Evolutionary conservation across 2,329 filamentous ascomycete genomes (phyloP), one percentile per base, ranked within the genome.

Genomic region (Fusarium protoensiforme): DNA sequence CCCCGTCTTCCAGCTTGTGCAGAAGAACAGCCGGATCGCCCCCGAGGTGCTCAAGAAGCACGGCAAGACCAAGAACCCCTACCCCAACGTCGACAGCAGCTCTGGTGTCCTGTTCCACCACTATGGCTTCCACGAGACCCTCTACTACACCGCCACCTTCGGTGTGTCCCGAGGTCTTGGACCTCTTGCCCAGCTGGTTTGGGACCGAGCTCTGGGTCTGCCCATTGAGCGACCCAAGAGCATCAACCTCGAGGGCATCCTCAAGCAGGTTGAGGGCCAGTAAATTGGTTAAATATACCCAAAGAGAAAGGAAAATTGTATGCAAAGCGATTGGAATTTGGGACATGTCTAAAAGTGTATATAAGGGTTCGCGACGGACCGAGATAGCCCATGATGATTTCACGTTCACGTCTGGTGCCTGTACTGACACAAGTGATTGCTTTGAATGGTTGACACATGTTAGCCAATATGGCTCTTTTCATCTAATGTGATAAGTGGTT

Each of bases 141-240:
- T 98, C 13, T 99, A 98, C 88, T 99, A 98, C 86, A 92, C 91
- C 5, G 91, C 90, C 67, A 92, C 91, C 0, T 93, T 93, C 73
- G 91, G 91, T 70, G 91, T 93, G 14, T 91, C 89, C 68, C 85
- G 91, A 76, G 91, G 91, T 61, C 87, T 99, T 18, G 96, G 96
- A 9, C 96, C 96, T 24, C 88, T 99, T 57, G 95, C 95, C 48
- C 96, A 99, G 84, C 88, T 99, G 73, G 93, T 99, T 81, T 98
- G 96, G 96, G 96, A 98, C 83, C 91, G 96, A 58, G 95, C 95
- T 18, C 85, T 99, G 72, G 96, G 96, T 62, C 87, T 98, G 81
- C 96, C 96, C 13, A 99, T 99, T 80, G 96, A 99, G 91, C 89
- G 96, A 71, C 96, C 96, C 58, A 99, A 99, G 93, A 97, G 94